Base-by-base conservation (phyloP, 805 yeast species). In the Starmerella potacharoeniae region DNA sequence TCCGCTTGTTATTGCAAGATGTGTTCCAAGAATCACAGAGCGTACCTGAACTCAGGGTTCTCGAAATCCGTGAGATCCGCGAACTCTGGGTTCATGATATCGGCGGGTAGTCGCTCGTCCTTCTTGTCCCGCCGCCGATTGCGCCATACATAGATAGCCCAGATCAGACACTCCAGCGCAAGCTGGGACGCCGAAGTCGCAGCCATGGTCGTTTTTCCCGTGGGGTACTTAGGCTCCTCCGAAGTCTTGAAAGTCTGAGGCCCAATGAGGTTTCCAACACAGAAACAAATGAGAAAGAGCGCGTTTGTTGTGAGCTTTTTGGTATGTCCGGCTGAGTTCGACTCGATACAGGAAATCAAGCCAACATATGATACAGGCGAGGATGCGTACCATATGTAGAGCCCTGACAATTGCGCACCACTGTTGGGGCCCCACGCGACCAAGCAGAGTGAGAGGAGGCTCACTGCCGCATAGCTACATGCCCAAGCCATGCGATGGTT, bases 161-260 rank as follows among this genome's bases (percentile, higher is more conserved):
- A 11, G 31, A 55, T 42, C 6, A 29, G 9, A 16, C 42, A 33
- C 35, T 54, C 51, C 10, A 54, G 42, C 6, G 4, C 39, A 11
- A 56, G n/a, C 40, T 44, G 80, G n/a, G 53, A 33, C 16, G 42
- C 42, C n/a, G 51, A 28, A 3, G 82, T 74, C 71, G 56, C 84
- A 68, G 60, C 82, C 80, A 52, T 78, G 72, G 68, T 81, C 73
- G 34, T 81, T 75, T 44, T 84, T 75, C 61, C 82, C 73, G 75
- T 80, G 72, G 49, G 68, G 62, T 83, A 85, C 42, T 67, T 64
- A 6, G 89, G 89, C n/a, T 79, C 81, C 55, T 83, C 78, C 6
- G 68, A 60, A 0, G 76, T 68, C 56, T 72, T 74, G 70, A 85
- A 85, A 17, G 84, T 75, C 67, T 83, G 81, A 9, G 83, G 82